Evolutionary conservation across 1,284 basidiomycete genomes (phyloP), one percentile per base, ranked within the genome.

Genomic region (Dichomitus squalens): DNA sequence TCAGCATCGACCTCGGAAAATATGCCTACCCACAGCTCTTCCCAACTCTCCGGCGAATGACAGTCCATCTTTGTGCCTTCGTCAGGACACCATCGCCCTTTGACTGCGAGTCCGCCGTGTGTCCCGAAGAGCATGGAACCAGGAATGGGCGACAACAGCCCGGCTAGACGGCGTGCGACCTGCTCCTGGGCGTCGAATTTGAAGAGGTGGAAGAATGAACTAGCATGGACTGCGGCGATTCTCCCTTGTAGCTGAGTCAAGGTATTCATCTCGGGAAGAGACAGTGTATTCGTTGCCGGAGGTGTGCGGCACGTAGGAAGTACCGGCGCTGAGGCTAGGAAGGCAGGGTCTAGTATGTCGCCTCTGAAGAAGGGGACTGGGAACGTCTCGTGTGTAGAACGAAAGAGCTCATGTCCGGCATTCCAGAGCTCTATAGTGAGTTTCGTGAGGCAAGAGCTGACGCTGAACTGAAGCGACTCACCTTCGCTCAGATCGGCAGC

Each of bases 151-250:
- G 70, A 69, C 38, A 78, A 72, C 2, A 82, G 69, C 1, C 73
- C 66, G 0, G 73, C 75, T 25, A 80, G 61, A 12, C 63, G 68
- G 21, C 65, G 64, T 5, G 76, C 80, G 12, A 80, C 68, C 25
- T 72, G 52, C 12, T 66, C 52, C 64, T 82, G 79, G 21, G 69
- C 47, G 16, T 72, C 73, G 59, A 78, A 72, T 23, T 70, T 58
- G 66, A 82, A 82, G 16, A 82, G 71, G 59, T 82, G 80, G 66
- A 82, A 83, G 62, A 82, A 74, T 2, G 74, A 66, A 9, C 76
- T 76, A 6, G 74, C 71, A 60, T 78, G 75, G 29, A 83, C 77
- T 8, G 72, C 76, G 4, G 77, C 75, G 23, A 79, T 57, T 53
- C 73, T 72, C 5, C 76, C 75, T 44, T 72, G 73, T 7, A 82